Base-by-base conservation (phyloP, 2,329 filamentous ascomycete genomes). In the Colletotrichum sp. region DNA sequence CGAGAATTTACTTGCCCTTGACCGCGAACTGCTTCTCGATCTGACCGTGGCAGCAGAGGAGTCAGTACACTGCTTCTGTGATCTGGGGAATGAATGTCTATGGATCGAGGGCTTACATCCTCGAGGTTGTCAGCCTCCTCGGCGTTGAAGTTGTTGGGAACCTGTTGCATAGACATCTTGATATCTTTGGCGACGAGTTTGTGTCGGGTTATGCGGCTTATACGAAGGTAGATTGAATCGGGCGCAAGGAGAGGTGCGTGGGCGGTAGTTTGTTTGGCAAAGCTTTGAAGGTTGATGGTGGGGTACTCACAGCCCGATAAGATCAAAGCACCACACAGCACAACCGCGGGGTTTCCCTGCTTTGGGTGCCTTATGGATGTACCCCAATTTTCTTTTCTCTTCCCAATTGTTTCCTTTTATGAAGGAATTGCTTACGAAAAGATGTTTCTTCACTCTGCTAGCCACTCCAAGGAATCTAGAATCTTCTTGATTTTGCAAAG, bases 21-120 rank as follows among this genome's bases (percentile, higher is more conserved):
- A 99, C 97, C 34, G 97, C 97, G 82, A 99, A 99, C 86, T 98
- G 97, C 90, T 98, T 98, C 91, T 99, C 97, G 84, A 99, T 98
- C 95, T 98, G 25, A 8, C 28, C 16, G 64, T 52, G 18, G 70
- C n/a, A 39, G 36, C 13, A 36, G 3, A 7, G 13, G 12, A 18
- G 48, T 75, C 64, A 75, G 73, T 36, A 48, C 48, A 55, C 64
- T 30, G 30, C 16, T 25, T 48, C 6, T 18, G 39, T 30, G 56
- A 28, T 13, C 32, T 18, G 10, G 36, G 67, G 71, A 25, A 39
- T 27, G 18, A 39, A 8, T 10, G 52, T 66, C n/a, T 5, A 13
- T 27, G 61, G 13, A 69, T 66, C 34, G 70, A 68, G 43, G 43
- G 43, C 93, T 79, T 80, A 90, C 89, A 84, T 90, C 89, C 80